Evolutionary conservation across 768 basidiomycete genomes (phyloP), one percentile per base, ranked within the genome.

Genomic region (Lyophyllum decastes): DNA sequence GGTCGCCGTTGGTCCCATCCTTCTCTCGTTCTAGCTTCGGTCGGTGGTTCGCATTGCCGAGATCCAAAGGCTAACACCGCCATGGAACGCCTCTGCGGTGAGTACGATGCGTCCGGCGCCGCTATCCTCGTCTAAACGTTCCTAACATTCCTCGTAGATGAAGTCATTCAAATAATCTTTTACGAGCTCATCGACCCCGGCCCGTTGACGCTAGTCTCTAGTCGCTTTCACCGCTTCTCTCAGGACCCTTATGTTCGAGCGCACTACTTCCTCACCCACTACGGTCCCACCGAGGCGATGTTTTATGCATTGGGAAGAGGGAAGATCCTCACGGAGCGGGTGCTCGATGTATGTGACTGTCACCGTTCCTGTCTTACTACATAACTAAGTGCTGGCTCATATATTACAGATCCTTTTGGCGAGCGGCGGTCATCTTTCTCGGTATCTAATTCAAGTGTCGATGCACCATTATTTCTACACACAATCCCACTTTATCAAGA

Each of bases 401-500:
- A 9, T 51, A 19, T 34, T 58, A 59, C 57, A 92, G 90, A 88
- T 88, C 65, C 80, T 92, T 54, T 74, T 91, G 57, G 77, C 82
- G 50, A 90, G 88, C 64, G 89, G 89, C 53, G 90, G 89, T 53
- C 88, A 89, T 66, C 70, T 92, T 60, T 92, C 90, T 60, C 83
- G 90, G 48, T 92, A 92, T 73, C 79, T 92, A 47, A 79, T 87
- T 46, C 90, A 92, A 71, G 80, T 88, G 52, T 87, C 89, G 34
- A 84, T 88, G 52, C 89, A 91, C 59, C 90, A 92, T 67, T 90
- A 85, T 68, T 92, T 90, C 69, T 82, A 86, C 60, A 83, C 87
- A 2, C 82, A 84, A 58, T 74, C 83, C 26, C 87, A 88, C 59
- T 92, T 91, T 62, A 82, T 91, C 71, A 90, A 90, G 72, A 82